A percentile compares a stretch with the other conserved stretches of the same genome.
These are phyloP conservation scores for Inonotus hispidus DNA, from an alignment of 1,284 basidiomycete genomes.

Conservation along the genomic window DNA sequence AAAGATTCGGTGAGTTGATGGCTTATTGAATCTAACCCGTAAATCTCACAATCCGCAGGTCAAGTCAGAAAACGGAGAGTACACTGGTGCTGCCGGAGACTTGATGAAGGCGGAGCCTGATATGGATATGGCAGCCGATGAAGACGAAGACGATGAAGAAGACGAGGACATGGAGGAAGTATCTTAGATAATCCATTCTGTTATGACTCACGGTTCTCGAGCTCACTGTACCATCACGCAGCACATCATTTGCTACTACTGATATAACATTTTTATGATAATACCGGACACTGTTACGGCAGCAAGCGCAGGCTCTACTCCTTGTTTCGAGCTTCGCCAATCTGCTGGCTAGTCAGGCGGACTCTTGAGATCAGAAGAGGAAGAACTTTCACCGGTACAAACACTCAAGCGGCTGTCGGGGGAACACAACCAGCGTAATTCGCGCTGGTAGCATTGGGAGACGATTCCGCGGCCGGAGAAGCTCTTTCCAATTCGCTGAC, in stretches of 20 bases:
- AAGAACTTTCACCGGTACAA: background rate
- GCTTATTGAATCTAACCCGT: background rate
- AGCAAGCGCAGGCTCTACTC: too few relatives aligned
- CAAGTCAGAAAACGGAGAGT: slow-evolving; percentile 44
- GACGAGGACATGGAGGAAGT: slow-evolving; percentile 44
- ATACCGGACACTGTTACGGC: too few relatives aligned
- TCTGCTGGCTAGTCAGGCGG: too few relatives aligned
- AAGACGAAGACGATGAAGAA: slow-evolving; percentile 35
- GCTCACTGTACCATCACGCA: background rate
- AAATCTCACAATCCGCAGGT: slow-evolving; percentile 31
- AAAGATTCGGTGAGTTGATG: slow-evolving; percentile 33
- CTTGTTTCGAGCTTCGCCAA: too few relatives aligned
- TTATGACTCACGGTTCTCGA: background rate
- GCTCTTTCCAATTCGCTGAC: too few relatives aligned
- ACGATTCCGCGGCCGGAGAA: background rate
- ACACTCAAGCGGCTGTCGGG: background rate
- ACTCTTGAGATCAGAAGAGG: background rate
- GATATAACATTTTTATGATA: too few relatives aligned
- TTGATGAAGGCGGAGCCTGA: slow-evolving; percentile 25
- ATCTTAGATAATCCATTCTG: slow-evolving; percentile 1
- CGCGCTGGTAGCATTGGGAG: background rate
- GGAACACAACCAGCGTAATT: background rate
- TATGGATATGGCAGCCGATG: slow-evolving; percentile 36
- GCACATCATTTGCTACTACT: background rate
- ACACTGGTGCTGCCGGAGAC: slow-evolving; percentile 36